These are phyloP conservation scores for Staphylotrichum longicolle DNA, from an alignment of 495 filamentous ascomycete species.

Conservation along the genomic window DNA sequence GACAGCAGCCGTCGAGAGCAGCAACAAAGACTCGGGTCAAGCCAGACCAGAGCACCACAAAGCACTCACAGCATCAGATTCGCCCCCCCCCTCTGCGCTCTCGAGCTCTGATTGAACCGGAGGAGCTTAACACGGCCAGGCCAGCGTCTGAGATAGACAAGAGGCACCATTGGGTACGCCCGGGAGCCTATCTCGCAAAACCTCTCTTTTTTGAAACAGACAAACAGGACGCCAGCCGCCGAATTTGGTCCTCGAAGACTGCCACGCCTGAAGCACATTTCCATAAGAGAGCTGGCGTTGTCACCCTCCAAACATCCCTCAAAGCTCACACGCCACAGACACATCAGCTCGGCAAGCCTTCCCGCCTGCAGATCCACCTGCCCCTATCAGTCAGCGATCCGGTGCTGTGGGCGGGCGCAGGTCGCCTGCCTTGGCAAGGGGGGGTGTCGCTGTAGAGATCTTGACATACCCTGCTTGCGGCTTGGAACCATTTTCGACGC, in stretches of 20 bases:
- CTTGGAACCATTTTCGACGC: constrained; percentile 13
- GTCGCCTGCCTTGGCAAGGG: constrained; percentile 24
- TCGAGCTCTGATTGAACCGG: constrained; percentile 28
- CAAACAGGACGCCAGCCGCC: no score
- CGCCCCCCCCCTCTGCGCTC: constrained; percentile 12
- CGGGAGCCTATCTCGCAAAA: constrained; percentile 19
- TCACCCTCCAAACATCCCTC: constrained; percentile 10
- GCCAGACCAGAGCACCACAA: neutral
- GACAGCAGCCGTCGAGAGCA: neutral
- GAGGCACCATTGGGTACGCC: neutral
- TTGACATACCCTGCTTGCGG: constrained; percentile 19
- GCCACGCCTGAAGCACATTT: no score
- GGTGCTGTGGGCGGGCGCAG: constrained; percentile 19
- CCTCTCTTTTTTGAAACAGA: constrained; percentile 14
- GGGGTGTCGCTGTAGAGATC: constrained; percentile 32
- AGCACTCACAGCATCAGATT: constrained; percentile 1
- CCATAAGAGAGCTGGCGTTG: no score
- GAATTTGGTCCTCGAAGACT: no score
- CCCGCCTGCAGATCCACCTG: constrained; percentile 29
- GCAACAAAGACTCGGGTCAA: neutral
- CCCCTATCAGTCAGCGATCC: constrained; percentile 29
- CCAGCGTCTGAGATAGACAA: constrained; percentile 22
- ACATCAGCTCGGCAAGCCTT: constrained; percentile 22
- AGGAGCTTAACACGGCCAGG: constrained; percentile 17
- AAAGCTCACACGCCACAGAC: constrained; percentile 11